Evolutionary conservation across 78 protist genomes (phyloP).

Genomic region (Thecamonas trahens): DNA sequence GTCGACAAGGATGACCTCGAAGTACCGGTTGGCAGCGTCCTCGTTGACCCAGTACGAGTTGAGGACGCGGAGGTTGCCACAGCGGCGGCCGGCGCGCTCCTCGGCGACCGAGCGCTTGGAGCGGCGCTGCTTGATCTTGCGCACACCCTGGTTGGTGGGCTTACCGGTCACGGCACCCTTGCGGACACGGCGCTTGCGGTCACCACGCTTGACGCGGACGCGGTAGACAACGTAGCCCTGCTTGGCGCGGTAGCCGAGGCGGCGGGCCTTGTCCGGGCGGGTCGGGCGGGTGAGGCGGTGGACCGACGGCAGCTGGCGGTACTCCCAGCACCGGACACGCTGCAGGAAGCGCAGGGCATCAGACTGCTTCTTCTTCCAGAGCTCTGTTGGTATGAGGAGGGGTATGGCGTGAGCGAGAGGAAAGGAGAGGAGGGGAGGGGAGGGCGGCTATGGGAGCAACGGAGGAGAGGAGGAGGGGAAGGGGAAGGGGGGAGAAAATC

Average conservation of each 20-base stretch:
- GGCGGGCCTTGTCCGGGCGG: slow-evolving; percentile 98
- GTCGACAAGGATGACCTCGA: slow-evolving; percentile 98
- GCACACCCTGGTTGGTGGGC: slow-evolving; percentile 92
- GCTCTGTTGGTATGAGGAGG: no score
- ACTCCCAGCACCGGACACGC: slow-evolving; percentile 98
- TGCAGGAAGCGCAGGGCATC: slow-evolving; percentile 95
- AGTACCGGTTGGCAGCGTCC: slow-evolving; percentile 95
- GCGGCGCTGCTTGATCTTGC: slow-evolving; percentile 80
- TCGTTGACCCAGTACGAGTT: slow-evolving; percentile 97
- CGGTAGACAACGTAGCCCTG: slow-evolving; percentile 84
- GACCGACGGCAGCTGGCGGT: slow-evolving; percentile 89
- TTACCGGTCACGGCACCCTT: slow-evolving; percentile 93
- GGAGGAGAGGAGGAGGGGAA: no score
- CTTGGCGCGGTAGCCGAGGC: slow-evolving; percentile 98
- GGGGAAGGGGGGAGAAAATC: no score
- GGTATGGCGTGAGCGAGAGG: no score
- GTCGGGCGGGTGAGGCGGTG: slow-evolving; percentile 93
- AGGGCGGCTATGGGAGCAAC: no score
- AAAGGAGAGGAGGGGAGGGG: no score
- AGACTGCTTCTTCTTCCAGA: slow-evolving; percentile 94
- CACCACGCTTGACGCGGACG: slow-evolving; percentile 96
- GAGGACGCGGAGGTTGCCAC: slow-evolving; percentile 94
- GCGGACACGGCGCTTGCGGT: slow-evolving; percentile 83
- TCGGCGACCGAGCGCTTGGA: slow-evolving; percentile 88
- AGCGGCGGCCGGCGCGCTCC: slow-evolving; percentile 89